Conservation (phyloP, 352 stramenopile genomes). For the Phytophthora pluvialis region DNA sequence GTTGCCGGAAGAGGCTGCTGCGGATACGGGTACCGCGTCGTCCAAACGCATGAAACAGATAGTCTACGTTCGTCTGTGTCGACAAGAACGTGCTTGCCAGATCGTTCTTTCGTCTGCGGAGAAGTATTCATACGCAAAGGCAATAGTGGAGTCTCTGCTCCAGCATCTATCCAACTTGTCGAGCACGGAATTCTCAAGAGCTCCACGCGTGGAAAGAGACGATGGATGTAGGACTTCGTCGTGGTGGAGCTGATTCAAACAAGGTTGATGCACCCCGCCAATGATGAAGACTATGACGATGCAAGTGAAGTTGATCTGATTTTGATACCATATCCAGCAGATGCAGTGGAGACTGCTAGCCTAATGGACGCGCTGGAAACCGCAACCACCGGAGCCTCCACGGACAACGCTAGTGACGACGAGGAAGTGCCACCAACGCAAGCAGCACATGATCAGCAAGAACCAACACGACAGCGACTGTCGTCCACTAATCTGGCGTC, state of each 20-base stretch:
- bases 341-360: not conserved
- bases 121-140: constrained; percentile 20
- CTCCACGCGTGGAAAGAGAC: constrained; percentile 14
- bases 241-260: no score
- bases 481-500: no score
- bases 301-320: not conserved
- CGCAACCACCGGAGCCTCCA: not conserved
- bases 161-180: constrained; percentile 15
- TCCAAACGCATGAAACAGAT: constrained; percentile 6
- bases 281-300: not conserved
- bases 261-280: no score
- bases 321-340: no score
- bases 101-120: constrained; percentile 12
- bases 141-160: constrained; percentile 14
- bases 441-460: not conserved
- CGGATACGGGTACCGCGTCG: no score
- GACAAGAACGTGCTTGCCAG: constrained; percentile 11
- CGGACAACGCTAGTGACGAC: not conserved
- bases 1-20: not conserved
- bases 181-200: constrained; percentile 15
- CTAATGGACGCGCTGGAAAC: not conserved
- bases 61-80: constrained; percentile 10
- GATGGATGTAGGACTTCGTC: constrained; percentile 1
- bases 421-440: not conserved
- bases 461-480: no score